These are phyloP conservation scores for Vitis cinerea DNA, from an alignment of 164 flowering plant genomes.

Conservation along the genomic window DNA sequence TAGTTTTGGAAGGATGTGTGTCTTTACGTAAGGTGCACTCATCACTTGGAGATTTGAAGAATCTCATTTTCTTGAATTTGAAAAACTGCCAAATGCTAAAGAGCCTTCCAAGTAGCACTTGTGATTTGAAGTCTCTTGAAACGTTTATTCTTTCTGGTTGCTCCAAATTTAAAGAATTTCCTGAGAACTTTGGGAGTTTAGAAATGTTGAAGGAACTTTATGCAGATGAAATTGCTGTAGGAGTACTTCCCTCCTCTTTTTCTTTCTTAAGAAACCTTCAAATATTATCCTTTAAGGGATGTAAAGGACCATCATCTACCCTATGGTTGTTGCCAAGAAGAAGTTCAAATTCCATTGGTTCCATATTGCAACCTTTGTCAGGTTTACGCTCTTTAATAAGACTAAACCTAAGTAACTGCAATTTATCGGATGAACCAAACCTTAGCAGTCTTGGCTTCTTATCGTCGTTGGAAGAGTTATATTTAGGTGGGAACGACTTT, in stretches of 20 bases:
- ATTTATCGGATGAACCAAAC: not conserved
- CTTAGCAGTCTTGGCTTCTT: not conserved
- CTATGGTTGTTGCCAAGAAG: not conserved
- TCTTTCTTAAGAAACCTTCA: too few species aligned
- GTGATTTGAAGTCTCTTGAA: not conserved
- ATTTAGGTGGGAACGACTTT: not conserved
- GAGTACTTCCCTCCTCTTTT: too few species aligned
- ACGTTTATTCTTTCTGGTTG: not conserved
- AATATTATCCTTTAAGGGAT: too few species aligned
- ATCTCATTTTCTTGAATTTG: conserved; percentile 5
- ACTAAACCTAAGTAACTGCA: not conserved
- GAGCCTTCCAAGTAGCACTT: conserved; percentile 7
- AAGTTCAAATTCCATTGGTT: not conserved
- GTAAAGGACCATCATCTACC: not conserved
- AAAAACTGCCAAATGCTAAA: conserved; percentile 10
- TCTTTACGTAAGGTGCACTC: conserved; percentile 13
- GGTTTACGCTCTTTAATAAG: not conserved
- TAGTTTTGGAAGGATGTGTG: conserved; percentile 11
- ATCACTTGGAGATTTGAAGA: conserved; percentile 10
- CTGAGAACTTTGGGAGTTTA: too few species aligned
- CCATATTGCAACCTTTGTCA: not conserved
- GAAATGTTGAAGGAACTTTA: too few species aligned
- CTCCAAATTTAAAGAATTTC: too few species aligned
- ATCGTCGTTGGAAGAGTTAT: not conserved
- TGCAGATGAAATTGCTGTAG: too few species aligned